Percentiles rank a stretch among this genome's conserved stretches.
phyloP scores from a whole-genome alignment of 78 protist genomes.

The Planoprotostelium fungivorum region DNA sequence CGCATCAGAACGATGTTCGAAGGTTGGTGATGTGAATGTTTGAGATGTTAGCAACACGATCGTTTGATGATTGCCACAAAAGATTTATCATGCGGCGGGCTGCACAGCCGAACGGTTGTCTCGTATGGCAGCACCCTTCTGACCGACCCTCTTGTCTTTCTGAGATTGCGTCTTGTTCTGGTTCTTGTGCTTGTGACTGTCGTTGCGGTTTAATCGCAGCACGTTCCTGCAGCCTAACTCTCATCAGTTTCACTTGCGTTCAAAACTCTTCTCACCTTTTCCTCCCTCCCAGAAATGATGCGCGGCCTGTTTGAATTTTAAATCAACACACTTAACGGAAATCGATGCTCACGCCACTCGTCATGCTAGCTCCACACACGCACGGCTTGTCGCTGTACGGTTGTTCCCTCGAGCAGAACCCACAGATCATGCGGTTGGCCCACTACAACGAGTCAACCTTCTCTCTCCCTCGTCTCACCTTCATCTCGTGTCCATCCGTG shows the following conservation, averaged over 20 bases:
- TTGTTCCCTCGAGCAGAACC: constrained; percentile 33
- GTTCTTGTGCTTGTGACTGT: constrained; percentile 3
- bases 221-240: constrained; percentile 6
- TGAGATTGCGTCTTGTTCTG: background rate
- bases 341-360: background rate
- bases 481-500: constrained; percentile 12
- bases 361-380: background rate
- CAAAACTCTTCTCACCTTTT: background rate
- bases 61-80: too few relatives aligned
- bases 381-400: constrained; percentile 19
- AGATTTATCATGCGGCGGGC: too few relatives aligned
- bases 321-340: too few relatives aligned
- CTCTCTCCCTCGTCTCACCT: background rate
- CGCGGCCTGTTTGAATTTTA: background rate
- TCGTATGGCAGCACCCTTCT: too few relatives aligned
- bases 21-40: too few relatives aligned
- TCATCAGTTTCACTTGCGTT: background rate
- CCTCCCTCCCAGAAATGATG: background rate
- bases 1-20: too few relatives aligned
- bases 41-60: too few relatives aligned
- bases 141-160: background rate
- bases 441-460: constrained; percentile 5
- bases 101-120: too few relatives aligned
- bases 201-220: background rate
- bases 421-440: constrained; percentile 60